Conservation (phyloP, 371 early-diverging fungal species). For the Mucor sp. region DNA sequence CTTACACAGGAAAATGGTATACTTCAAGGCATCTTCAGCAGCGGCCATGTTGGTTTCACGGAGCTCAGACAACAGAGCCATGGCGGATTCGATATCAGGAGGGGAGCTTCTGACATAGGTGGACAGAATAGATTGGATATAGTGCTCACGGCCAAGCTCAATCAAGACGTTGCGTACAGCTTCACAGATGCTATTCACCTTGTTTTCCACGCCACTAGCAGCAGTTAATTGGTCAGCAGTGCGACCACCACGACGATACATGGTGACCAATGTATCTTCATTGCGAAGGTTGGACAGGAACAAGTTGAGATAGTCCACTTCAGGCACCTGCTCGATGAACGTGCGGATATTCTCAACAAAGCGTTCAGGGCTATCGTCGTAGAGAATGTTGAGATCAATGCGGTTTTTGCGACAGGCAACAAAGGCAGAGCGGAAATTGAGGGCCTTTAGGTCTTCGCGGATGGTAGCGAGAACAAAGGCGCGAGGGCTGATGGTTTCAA, state of each 20-base stretch:
- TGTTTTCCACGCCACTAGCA: constrained; percentile 43
- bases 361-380: constrained; percentile 71
- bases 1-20: constrained; percentile 89
- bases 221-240: constrained; percentile 13
- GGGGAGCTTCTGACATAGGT: constrained; percentile 85
- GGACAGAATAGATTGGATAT: constrained; percentile 84
- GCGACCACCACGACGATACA: constrained; percentile 54
- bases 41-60: constrained; percentile 50
- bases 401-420: constrained; percentile 86
- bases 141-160: constrained; percentile 57
- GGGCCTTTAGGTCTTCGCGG: constrained; percentile 68
- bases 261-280: constrained; percentile 69
- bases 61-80: constrained; percentile 60
- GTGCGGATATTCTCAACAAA: constrained; percentile 69
- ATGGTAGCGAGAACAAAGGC: constrained; percentile 87
- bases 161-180: constrained; percentile 69
- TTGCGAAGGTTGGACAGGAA: constrained; percentile 83
- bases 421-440: constrained; percentile 82
- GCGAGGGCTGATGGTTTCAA: constrained; percentile 95
- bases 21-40: constrained; percentile 87
- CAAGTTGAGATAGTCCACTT: constrained; percentile 88
- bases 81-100: constrained; percentile 83
- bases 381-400: constrained; percentile 90
- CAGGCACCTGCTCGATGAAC: constrained; percentile 79
- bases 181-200: constrained; percentile 82